Base-by-base conservation (phyloP, 2,329 filamentous ascomycete species). In the Hypoxylon sp. region DNA sequence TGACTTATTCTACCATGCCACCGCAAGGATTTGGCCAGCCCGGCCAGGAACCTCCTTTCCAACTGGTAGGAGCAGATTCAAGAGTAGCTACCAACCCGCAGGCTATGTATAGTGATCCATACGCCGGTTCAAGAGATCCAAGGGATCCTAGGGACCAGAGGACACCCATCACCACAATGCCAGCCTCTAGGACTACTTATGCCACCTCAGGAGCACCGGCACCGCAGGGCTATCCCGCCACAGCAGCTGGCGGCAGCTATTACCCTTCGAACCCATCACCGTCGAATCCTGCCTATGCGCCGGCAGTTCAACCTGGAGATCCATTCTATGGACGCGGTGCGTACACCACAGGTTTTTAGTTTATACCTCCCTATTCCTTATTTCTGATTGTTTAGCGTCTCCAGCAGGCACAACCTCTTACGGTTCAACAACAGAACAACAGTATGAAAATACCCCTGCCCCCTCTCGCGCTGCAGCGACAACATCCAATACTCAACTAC, bases 241-340 rank as follows among this genome's bases (percentile, higher is more conserved):
- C 75, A 4, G 70, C 64, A 46, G 30, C 67, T 39, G 68, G 67
- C 19, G 69, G 73, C 64, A 68, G 67, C 52, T 79, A 77, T 69
- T 77, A 76, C 71, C 65, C 75, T 60, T 77, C 77, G 71, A 71
- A 70, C 54, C 76, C 81, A 63, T 67, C 74, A 12, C 48, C 73
- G 73, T 66, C 74, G 71, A 70, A 74, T 53, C 73, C 73, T 65
- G 74, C 79, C 34, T 81, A 81, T 66, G 72, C 76, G 55, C 74
- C 79, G 46, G 58, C 67, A 43, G 79, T 80, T 70, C 84, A 84
- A 73, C 81, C 84, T 65, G 75, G 80, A 75, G 86, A 88, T 76
- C 79, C 85, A 47, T 83, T 84, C 69, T 87, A 85, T 71, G 85
- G 85, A 80, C 87, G 87, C 82, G 86, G 87, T 86, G 83, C 83